These are phyloP conservation scores for Penicillium chermesinum DNA, from an alignment of 495 filamentous ascomycete genomes.

Conservation along the genomic window DNA sequence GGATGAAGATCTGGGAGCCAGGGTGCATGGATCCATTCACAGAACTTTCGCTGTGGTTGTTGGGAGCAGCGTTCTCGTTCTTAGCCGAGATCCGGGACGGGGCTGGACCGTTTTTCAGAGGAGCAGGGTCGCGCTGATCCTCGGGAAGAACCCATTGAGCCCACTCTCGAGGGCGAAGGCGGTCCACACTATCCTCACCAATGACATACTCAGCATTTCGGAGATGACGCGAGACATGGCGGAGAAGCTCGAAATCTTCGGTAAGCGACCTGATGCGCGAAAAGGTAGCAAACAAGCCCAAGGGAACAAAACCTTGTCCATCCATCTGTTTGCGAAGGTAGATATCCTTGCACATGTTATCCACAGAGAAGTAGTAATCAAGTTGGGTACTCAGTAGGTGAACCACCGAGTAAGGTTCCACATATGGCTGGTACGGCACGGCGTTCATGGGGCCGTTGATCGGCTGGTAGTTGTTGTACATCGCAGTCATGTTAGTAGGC, in stretches of 20 bases:
- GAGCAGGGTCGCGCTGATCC: conserved; percentile 54
- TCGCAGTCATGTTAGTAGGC: conserved; percentile 37
- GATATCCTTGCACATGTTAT: conserved; percentile 92
- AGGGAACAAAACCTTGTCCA: conserved; percentile 80
- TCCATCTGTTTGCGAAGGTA: conserved; percentile 92
- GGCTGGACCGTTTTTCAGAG: conserved; percentile 54
- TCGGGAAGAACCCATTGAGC: conserved; percentile 69
- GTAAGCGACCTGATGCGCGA: conserved; percentile 75
- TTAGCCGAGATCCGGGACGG: conserved; percentile 16
- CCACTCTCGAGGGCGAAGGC: conserved; percentile 78
- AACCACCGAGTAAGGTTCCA: conserved; percentile 53
- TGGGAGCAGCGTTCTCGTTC: conserved; percentile 22
- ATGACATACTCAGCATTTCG: conserved; percentile 62
- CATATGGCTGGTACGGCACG: conserved; percentile 56
- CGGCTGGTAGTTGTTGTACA: conserved; percentile 53
- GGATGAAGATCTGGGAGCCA: conserved; percentile 24
- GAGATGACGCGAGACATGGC: conserved; percentile 65
- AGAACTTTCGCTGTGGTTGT: conserved; percentile 22
- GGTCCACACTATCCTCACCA: conserved; percentile 68
- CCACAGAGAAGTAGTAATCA: conserved; percentile 89
- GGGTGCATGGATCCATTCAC: conserved; percentile 26
- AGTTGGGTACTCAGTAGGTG: conserved; percentile 64
- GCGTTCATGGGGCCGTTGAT: conserved; percentile 53
- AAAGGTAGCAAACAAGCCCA: conserved; percentile 73
- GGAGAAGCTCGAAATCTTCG: conserved; percentile 66